Evolutionary conservation across 495 filamentous ascomycete species (phyloP).

Genomic region (Talaromyces adpressus): DNA sequence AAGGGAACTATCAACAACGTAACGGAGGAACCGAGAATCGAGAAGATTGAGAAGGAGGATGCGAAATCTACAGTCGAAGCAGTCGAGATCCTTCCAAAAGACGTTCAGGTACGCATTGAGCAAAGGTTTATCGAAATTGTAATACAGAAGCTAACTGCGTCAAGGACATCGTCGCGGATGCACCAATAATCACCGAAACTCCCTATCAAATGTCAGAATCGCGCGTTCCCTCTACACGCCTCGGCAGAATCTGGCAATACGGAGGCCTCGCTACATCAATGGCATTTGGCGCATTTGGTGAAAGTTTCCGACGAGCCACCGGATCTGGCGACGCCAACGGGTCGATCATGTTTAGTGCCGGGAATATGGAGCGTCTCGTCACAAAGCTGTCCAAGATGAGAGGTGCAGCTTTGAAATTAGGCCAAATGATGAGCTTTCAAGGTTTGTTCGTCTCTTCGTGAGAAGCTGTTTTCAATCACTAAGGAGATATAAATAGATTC

Average conservation of each 20-base stretch:
- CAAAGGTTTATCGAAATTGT: neutral
- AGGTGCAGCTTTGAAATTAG: slow-evolving; percentile 94
- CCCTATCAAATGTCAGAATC: slow-evolving; percentile 79
- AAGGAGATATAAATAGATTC: slow-evolving; percentile 47
- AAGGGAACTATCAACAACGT: neutral
- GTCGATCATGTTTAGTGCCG: slow-evolving; percentile 80
- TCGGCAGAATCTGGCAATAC: slow-evolving; percentile 91
- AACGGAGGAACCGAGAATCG: neutral
- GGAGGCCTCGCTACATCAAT: slow-evolving; percentile 87
- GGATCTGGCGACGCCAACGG: slow-evolving; percentile 51
- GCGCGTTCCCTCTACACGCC: slow-evolving; percentile 77
- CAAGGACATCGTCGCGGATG: neutral
- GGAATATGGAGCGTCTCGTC: slow-evolving; percentile 88
- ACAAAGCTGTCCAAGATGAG: slow-evolving; percentile 91
- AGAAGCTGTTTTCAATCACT: neutral
- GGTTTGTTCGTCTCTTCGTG: slow-evolving; percentile 28
- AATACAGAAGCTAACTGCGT: neutral
- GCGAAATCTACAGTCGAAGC: neutral
- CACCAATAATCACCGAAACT: neutral
- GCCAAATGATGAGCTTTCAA: slow-evolving; percentile 96
- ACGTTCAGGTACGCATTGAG: neutral
- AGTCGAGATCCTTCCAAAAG: neutral
- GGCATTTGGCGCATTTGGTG: slow-evolving; percentile 87
- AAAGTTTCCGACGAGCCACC: slow-evolving; percentile 67
- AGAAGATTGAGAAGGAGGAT: neutral